These are phyloP conservation scores for Candida dubliniensis DNA, from an alignment of 1,139 yeast species.

Conservation along the genomic window DNA sequence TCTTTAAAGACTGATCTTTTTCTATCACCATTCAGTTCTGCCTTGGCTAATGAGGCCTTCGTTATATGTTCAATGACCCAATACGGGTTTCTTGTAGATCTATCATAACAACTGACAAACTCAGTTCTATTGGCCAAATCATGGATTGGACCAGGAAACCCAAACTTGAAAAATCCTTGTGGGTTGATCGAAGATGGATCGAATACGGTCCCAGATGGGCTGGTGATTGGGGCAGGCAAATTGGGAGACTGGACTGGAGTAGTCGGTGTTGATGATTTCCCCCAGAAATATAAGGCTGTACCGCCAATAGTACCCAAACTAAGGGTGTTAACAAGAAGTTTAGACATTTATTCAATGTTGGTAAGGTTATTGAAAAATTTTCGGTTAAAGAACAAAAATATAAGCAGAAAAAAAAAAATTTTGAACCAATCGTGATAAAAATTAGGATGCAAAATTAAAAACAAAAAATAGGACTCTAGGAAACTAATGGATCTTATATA, in stretches of 20 bases:
- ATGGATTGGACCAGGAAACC: constrained; percentile 93
- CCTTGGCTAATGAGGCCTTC: constrained; percentile 55
- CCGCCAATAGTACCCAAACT: constrained; percentile 41
- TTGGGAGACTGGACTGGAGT: constrained; percentile 13
- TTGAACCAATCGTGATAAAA: background rate
- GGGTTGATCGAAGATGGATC: constrained; percentile 55
- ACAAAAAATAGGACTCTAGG: too few species aligned
- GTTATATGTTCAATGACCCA: constrained; percentile 93
- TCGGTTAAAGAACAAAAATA: background rate
- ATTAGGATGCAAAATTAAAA: too few species aligned
- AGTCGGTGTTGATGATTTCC: constrained; percentile 26
- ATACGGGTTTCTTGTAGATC: constrained; percentile 82
- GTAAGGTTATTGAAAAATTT: background rate
- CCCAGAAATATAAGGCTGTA: constrained; percentile 46
- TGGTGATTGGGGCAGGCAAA: constrained; percentile 18
- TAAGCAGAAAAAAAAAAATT: constrained; percentile 1
- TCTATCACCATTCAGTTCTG: constrained; percentile 61
- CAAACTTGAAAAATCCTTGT: constrained; percentile 77
- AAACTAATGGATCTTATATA: too few species aligned
- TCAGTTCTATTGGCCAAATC: constrained; percentile 74
- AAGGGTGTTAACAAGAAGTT: constrained; percentile 28
- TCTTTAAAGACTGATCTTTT: constrained; percentile 81
- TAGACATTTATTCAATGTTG: constrained; percentile 26
- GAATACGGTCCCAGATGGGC: constrained; percentile 16
- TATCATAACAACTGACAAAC: constrained; percentile 82